Base-by-base conservation (phyloP, 805 yeast genomes). In the Candida cerambycidarum region DNA sequence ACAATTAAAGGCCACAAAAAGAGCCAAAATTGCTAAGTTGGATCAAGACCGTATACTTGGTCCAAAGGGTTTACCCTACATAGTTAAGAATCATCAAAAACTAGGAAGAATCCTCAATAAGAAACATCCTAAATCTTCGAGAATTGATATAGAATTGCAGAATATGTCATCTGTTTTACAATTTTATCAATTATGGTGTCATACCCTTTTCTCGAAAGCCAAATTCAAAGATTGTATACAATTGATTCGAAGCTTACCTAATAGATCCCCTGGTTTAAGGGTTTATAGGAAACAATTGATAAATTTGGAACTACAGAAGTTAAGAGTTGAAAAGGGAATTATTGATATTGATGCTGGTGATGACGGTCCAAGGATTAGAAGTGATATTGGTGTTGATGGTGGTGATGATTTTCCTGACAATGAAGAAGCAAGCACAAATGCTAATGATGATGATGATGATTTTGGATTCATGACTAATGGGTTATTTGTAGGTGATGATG, bases 141-240 rank as follows among this genome's bases (percentile, higher is more conserved):
- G 46, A 49, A 30, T 54, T 51, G 47, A 50, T 42, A 9, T 15
- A 42, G 12, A 37, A 52, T 13, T 35, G 18, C 33, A 50, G 34
- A 70, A 70, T 43, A 49, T 70, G 36, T 51, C 63, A 2, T 54
- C 66, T 1, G 58, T 67, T 1, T 49, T 70, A 25, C 71, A 69
- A 51, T 70, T 68, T 51, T 70, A 70, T 53, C 74, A 70, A 47
- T 55, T 70, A 18, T 70, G 76, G 76, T 70, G 75, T 50, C 75
- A 70, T 43, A 67, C 72, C 1, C 66, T 89, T 29, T 88, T 76
- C 56, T 95, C 97, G 4, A 85, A 84, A 64, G 88, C 93, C 12
- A 82, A 78, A 48, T 86, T 89, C 50, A 68, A 69, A 36, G 95
- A 87, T 58, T 82, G 89, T 54, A 63, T 84, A 1, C 67, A 71